Evolutionary conservation across 1,284 basidiomycete species (phyloP).

Genomic region (Afroboletus lepidellus): DNA sequence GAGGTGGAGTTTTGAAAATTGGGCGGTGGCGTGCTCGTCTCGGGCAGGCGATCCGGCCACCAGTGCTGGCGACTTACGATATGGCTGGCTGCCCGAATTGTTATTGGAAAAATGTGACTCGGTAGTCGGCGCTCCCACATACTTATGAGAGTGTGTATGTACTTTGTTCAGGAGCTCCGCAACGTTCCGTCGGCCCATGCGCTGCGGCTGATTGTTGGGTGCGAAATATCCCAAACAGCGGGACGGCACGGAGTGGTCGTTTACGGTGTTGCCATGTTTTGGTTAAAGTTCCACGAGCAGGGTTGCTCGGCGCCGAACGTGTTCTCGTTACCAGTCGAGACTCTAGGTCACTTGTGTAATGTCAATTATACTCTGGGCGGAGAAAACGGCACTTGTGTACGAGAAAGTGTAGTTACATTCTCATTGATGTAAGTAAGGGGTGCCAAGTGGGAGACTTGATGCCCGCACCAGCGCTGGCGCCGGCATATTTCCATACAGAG

Average conservation of each 20-base stretch:
- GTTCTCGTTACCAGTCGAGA: conserved; percentile 2
- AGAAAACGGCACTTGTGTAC: background rate
- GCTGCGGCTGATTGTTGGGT: no score
- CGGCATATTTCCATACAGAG: conserved; percentile 46
- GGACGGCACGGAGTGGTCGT: background rate
- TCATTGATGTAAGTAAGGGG: conserved; percentile 12
- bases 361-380: background rate
- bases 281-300: conserved; percentile 16
- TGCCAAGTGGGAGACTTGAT: conserved; percentile 5
- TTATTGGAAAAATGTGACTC: no score
- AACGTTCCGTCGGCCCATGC: background rate
- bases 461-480: conserved; percentile 13
- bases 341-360: conserved; percentile 7
- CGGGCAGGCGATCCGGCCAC: background rate
- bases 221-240: background rate
- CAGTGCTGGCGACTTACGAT: background rate
- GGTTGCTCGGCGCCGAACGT: background rate
- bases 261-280: conserved; percentile 2
- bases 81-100: no score
- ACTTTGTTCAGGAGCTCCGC: no score
- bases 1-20: conserved; percentile 4
- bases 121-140: no score
- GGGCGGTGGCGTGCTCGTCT: conserved; percentile 1
- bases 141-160: no score
- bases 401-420: background rate